These are phyloP conservation scores for Bipolaris cookei DNA, from an alignment of 2,329 filamentous ascomycete genomes.

Conservation along the genomic window DNA sequence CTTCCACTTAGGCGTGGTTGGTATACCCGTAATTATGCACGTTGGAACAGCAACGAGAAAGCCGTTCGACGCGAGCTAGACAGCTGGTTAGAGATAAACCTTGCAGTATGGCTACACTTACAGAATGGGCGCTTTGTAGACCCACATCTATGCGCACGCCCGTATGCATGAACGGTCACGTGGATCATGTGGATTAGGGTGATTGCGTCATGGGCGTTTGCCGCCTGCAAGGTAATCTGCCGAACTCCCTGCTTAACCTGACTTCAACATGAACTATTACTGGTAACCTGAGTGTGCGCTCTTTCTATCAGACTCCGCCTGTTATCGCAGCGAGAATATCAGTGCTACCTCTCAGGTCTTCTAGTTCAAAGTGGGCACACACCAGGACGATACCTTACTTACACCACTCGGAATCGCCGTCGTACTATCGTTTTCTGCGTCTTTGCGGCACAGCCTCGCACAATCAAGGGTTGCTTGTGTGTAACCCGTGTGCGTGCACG, in stretches of 20 bases:
- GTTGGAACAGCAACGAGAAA: no score
- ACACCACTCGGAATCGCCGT: neutral
- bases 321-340: neutral
- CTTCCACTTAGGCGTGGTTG: no score
- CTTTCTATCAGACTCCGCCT: neutral
- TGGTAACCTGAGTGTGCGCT: no score
- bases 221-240: neutral
- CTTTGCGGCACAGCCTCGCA: constrained; percentile 1
- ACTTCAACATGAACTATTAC: neutral
- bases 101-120: no score
- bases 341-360: no score
- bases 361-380: neutral
- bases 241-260: constrained; percentile 1
- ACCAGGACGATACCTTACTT: neutral
- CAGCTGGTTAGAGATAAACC: no score
- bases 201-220: no score
- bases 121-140: neutral
- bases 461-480: no score
- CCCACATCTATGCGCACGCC: neutral
- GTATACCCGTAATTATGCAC: no score
- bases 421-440: neutral
- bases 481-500: neutral
- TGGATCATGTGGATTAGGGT: neutral
- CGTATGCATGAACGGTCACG: constrained; percentile 1
- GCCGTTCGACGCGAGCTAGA: no score